A percentile compares a stretch with the other conserved stretches of the same genome.
phyloP scores from a whole-genome alignment of 164 flowering plant genomes.

The Kingdonia uniflora region DNA sequence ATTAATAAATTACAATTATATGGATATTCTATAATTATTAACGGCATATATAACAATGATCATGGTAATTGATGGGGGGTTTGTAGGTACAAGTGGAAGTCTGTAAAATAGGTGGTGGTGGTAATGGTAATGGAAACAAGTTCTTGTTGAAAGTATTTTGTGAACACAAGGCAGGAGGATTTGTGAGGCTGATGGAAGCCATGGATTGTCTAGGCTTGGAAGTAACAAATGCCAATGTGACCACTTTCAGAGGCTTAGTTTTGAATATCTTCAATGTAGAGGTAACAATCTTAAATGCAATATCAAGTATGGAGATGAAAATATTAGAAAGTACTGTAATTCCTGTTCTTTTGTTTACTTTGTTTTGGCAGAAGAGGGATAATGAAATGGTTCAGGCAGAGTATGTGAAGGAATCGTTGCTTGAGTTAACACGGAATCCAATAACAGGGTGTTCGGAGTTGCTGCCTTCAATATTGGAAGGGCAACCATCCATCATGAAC shows the following conservation, averaged over 20 bases:
- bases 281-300: slow-evolving; percentile 23
- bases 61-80: too few relatives aligned
- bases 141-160: slow-evolving; percentile 30
- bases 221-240: slow-evolving; percentile 45
- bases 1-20: neutral
- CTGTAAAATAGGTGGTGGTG: slow-evolving; percentile 22
- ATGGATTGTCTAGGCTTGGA: slow-evolving; percentile 32
- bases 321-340: neutral
- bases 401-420: slow-evolving; percentile 58
- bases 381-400: slow-evolving; percentile 64
- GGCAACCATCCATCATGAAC: too few relatives aligned
- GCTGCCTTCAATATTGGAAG: too few relatives aligned
- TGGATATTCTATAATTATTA: neutral
- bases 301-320: neutral
- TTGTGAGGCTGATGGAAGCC: slow-evolving; percentile 45
- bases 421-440: slow-evolving; percentile 50
- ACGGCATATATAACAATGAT: too few relatives aligned
- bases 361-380: slow-evolving; percentile 46
- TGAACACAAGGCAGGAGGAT: slow-evolving; percentile 33
- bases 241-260: slow-evolving; percentile 33
- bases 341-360: neutral
- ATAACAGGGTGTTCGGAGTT: slow-evolving; percentile 19
- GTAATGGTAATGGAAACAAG: slow-evolving; percentile 20
- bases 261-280: slow-evolving; percentile 36
- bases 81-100: slow-evolving; percentile 43